Evolutionary conservation across 768 basidiomycete genomes (phyloP), one percentile per base, ranked within the genome.

Genomic region (Russula olivacea): DNA sequence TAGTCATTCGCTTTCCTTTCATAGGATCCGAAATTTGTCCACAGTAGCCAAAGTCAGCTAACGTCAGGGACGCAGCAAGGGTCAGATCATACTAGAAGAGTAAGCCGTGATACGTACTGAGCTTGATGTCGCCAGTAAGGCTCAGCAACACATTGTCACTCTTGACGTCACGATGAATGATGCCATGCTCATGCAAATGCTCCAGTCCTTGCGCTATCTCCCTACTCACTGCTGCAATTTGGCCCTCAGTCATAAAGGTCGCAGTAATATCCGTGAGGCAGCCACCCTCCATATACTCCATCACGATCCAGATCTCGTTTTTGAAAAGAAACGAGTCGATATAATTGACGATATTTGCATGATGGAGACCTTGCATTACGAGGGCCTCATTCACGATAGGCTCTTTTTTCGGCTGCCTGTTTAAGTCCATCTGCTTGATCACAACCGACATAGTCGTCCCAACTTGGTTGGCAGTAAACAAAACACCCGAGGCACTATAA

Each of bases 221-320:
- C 73, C 93, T 79, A 49, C 88, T 91, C 36, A 98, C 97, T 4
- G 96, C 97, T 0, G 97, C 94, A 66, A 99, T 72, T 81, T 81
- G 15, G 77, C 74, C 64, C 79, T 81, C 70, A 2, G 69, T 69
- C 48, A 99, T 98, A 70, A 97, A 76, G 74, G 94, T 94, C 56
- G 89, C 91, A 69, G 94, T 94, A 65, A 98, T 94, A 72, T 98
- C 96, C 4, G 96, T 99, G 51, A 98, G 77, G 30, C 85, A 87
- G 38, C 93, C 91, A 45, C 95, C 95, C 76, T 97, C 96, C 95
- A 98, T 98, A 76, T 95, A 98, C 77, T 98, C 97, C 97, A 99
- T 98, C 61, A 98, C 93, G 47, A 99, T 94, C 97, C 97, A 98
- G 4, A 99, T 80, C 72, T 98, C 97, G 74, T 96, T 97, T 81